These are phyloP conservation scores for Kuraishia floccosa DNA, from an alignment of 805 yeast genomes.

Conservation along the genomic window DNA sequence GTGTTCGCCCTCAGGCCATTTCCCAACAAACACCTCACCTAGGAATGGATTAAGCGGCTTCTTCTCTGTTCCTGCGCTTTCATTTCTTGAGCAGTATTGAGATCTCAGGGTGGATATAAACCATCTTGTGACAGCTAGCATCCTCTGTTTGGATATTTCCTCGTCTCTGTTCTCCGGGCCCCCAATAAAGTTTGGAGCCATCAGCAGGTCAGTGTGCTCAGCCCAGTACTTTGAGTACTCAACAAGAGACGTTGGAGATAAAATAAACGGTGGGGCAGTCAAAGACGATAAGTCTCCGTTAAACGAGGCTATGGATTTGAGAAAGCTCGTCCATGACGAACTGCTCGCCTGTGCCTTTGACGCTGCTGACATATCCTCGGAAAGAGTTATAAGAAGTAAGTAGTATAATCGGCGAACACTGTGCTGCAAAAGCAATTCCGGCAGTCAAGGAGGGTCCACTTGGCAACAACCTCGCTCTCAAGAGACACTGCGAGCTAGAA, in stretches of 20 bases:
- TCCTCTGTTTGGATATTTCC: constrained; percentile 47
- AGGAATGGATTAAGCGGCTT: constrained; percentile 94
- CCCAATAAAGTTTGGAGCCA: constrained; percentile 51
- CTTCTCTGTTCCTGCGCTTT: constrained; percentile 89
- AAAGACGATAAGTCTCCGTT: constrained; percentile 88
- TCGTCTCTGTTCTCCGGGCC: constrained; percentile 28
- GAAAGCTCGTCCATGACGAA: constrained; percentile 82
- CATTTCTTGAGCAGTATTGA: constrained; percentile 89
- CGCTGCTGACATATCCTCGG: too few relatives aligned
- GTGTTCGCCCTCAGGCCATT: constrained; percentile 53
- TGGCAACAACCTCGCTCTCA: too few relatives aligned
- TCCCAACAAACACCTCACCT: constrained; percentile 90
- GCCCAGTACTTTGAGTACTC: constrained; percentile 97
- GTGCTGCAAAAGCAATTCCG: too few relatives aligned
- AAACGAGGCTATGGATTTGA: constrained; percentile 84
- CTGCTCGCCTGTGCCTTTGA: too few relatives aligned
- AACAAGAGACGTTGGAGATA: constrained; percentile 78
- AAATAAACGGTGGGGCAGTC: constrained; percentile 95
- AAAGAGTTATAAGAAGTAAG: too few relatives aligned
- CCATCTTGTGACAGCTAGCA: constrained; percentile 81
- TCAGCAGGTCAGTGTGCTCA: constrained; percentile 75
- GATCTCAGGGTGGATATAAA: constrained; percentile 84
- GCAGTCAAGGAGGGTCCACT: too few relatives aligned
- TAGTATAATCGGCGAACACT: too few relatives aligned
- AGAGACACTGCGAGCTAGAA: too few relatives aligned